A percentile compares a stretch with the other conserved stretches of the same genome.
phyloP scores from a whole-genome alignment of 1,284 basidiomycete genomes.

The Kwoniella shivajii region DNA sequence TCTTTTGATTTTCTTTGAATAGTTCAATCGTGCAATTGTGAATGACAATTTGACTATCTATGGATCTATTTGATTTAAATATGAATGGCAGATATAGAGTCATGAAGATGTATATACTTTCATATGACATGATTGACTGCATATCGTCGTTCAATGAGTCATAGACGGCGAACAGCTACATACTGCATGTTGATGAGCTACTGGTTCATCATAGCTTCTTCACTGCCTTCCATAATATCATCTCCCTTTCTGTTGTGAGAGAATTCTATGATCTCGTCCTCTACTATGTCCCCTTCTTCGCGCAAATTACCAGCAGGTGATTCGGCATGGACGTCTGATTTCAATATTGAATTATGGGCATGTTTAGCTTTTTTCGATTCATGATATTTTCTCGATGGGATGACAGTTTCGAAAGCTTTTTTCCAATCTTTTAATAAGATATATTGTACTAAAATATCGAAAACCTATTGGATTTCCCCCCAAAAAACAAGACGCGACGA shows the following conservation, averaged over 20 bases:
- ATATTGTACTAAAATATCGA: slow-evolving; percentile 91
- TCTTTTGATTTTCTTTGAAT: too few species aligned
- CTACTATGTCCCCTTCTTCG: slow-evolving; percentile 7
- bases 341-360: slow-evolving; percentile 15
- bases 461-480: slow-evolving; percentile 63
- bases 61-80: too few species aligned
- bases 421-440: slow-evolving; percentile 80
- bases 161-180: too few species aligned
- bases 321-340: too few species aligned
- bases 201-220: slow-evolving; percentile 10
- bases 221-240: slow-evolving; percentile 7
- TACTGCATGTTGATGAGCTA: neutral
- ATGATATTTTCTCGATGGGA: slow-evolving; percentile 83
- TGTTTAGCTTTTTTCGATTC: slow-evolving; percentile 15
- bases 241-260: too few species aligned
- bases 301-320: neutral
- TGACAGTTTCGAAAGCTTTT: slow-evolving; percentile 76
- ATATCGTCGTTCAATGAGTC: neutral
- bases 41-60: too few species aligned
- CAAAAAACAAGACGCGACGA: too few species aligned
- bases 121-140: neutral
- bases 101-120: neutral
- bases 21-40: too few species aligned
- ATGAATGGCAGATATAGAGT: too few species aligned
- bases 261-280: too few species aligned